Percentiles rank a stretch among this genome's conserved stretches.
Conservation (phyloP, 2,329 filamentous ascomycete species). For the Ascosphaera apis region DNA sequence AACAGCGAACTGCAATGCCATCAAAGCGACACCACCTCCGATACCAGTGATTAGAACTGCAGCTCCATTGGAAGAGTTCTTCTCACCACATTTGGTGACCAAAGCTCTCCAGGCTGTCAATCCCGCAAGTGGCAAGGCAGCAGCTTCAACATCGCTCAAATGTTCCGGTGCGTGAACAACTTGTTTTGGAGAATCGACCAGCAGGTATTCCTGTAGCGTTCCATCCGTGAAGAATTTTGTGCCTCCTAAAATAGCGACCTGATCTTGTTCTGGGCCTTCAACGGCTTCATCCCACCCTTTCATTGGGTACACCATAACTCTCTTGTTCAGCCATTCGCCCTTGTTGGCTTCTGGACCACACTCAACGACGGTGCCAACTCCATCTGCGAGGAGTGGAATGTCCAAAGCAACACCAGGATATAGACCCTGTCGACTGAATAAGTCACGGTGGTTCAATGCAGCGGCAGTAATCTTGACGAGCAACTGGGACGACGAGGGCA, state of each 20-base stretch:
- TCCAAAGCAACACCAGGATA: slow-evolving; percentile 71
- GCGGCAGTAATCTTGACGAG: slow-evolving; percentile 55
- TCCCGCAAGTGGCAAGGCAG: slow-evolving; percentile 64
- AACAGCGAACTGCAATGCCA: slow-evolving; percentile 56
- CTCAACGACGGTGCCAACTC: slow-evolving; percentile 47
- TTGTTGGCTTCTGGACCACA: slow-evolving; percentile 31
- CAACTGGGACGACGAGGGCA: slow-evolving; percentile 42
- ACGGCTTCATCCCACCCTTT: slow-evolving; percentile 52
- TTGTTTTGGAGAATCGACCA: slow-evolving; percentile 40
- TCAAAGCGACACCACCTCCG: slow-evolving; percentile 73
- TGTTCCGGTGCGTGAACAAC: slow-evolving; percentile 56
- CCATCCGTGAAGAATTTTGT: slow-evolving; percentile 42
- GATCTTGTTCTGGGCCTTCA: slow-evolving; percentile 45
- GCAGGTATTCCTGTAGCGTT: slow-evolving; percentile 50
- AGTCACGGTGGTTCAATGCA: slow-evolving; percentile 82
- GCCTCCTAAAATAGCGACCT: slow-evolving; percentile 22
- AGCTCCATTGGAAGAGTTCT: slow-evolving; percentile 28
- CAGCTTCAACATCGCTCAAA: slow-evolving; percentile 49
- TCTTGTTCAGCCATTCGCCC: slow-evolving; percentile 37
- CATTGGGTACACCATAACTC: slow-evolving; percentile 57
- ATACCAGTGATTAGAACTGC: slow-evolving; percentile 81
- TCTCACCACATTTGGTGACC: slow-evolving; percentile 49
- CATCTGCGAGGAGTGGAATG: slow-evolving; percentile 61
- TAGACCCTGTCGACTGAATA: slow-evolving; percentile 79
- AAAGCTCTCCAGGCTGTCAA: slow-evolving; percentile 75